phyloP scores from a whole-genome alignment of 768 basidiomycete genomes.

The Mycena indigotica region DNA sequence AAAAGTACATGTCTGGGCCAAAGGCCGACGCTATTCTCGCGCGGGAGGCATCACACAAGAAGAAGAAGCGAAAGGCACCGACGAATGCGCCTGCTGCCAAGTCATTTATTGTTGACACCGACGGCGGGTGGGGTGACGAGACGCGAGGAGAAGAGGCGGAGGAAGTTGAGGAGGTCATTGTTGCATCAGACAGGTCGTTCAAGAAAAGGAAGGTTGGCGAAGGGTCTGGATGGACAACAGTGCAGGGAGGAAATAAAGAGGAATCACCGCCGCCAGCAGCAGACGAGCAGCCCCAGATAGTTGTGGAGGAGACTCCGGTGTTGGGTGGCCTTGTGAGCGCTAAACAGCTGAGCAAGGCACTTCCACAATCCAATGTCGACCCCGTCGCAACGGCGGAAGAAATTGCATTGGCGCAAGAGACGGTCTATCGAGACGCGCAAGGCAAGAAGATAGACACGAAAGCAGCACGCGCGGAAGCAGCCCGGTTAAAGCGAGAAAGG shows the following conservation, averaged over 20 bases:
- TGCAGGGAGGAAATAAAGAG: conserved; percentile 49
- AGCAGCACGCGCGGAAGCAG: conserved; percentile 82
- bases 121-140: conserved; percentile 66
- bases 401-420: conserved; percentile 74
- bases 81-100: conserved; percentile 27
- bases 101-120: conserved; percentile 63
- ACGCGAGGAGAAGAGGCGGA: conserved; percentile 54
- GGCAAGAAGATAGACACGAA: conserved; percentile 91
- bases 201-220: conserved; percentile 64
- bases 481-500: conserved; percentile 72
- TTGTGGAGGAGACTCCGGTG: conserved; percentile 50
- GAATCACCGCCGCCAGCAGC: conserved; percentile 54
- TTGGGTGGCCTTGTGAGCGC: conserved; percentile 80
- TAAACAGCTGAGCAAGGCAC: conserved; percentile 68
- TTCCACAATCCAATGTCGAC: conserved; percentile 45
- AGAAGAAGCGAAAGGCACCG: conserved; percentile 73
- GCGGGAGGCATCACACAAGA: conserved; percentile 64
- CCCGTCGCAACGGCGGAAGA: conserved; percentile 51
- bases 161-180: conserved; percentile 62
- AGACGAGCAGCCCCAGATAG: conserved; percentile 72
- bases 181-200: conserved; percentile 77
- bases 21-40: conserved; percentile 95
- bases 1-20: conserved; percentile 94
- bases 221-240: conserved; percentile 67
- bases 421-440: conserved; percentile 88